Conservation (phyloP, 1,139 yeast genomes). For the Sugiyamaella xylanicola region DNA sequence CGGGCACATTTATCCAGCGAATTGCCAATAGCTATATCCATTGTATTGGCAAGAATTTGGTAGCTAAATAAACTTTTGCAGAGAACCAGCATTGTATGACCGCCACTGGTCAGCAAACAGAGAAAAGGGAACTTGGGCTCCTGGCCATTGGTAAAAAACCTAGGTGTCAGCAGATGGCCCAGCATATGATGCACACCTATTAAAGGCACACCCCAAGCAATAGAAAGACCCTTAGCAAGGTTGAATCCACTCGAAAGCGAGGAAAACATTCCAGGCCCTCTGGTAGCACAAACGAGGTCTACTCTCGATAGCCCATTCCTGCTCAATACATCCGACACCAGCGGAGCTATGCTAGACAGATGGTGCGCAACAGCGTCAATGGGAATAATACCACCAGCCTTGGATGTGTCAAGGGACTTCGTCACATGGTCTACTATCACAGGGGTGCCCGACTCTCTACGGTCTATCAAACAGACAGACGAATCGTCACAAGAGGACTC, state of each 20-base stretch:
- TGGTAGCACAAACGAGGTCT: constrained; percentile 81
- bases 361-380: constrained; percentile 83
- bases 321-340: constrained; percentile 47
- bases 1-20: constrained; percentile 92
- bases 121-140: constrained; percentile 72
- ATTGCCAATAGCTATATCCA: constrained; percentile 93
- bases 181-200: constrained; percentile 96
- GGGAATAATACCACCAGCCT: constrained; percentile 86
- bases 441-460: constrained; percentile 49
- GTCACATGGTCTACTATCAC: constrained; percentile 61
- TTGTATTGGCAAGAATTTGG: constrained; percentile 69
- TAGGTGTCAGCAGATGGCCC: constrained; percentile 80
- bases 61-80: constrained; percentile 65
- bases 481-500: constrained; percentile 97
- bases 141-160: constrained; percentile 49
- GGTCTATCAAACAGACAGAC: constrained; percentile 75
- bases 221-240: constrained; percentile 78
- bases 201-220: constrained; percentile 75
- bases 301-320: constrained; percentile 49
- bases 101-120: constrained; percentile 86
- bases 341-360: constrained; percentile 54
- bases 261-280: constrained; percentile 98
- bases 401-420: constrained; percentile 64
- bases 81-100: constrained; percentile 86
- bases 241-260: constrained; percentile 81